Percentiles rank a stretch among this genome's conserved stretches.
phyloP scores from a whole-genome alignment of 176 grass and related monocot species.

The Chrysopogon serrulatus region DNA sequence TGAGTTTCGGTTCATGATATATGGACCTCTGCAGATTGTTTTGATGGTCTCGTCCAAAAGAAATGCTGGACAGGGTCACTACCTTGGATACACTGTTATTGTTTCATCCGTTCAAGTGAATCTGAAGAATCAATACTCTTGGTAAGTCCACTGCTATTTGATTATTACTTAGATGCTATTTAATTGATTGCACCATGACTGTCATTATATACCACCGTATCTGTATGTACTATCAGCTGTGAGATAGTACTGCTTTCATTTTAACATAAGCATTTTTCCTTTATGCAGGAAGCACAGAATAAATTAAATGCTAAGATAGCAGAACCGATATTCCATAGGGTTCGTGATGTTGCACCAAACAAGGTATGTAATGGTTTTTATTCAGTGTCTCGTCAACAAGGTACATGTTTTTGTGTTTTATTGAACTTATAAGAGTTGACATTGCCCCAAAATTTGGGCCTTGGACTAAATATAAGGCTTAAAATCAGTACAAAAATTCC shows the following conservation, averaged over 20 bases:
- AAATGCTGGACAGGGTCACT: slow-evolving; percentile 72
- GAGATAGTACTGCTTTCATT: background rate
- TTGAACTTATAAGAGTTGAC: background rate
- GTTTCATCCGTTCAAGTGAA: slow-evolving; percentile 87
- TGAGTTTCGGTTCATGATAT: slow-evolving; percentile 10
- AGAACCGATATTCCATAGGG: slow-evolving; percentile 70
- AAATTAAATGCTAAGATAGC: slow-evolving; percentile 66
- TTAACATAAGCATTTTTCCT: background rate
- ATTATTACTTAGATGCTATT: background rate
- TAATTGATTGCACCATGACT: background rate
- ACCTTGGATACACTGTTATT: slow-evolving; percentile 93
- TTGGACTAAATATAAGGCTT: background rate
- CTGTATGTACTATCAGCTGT: background rate
- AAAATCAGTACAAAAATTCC: background rate
- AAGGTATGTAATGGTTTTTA: slow-evolving; percentile 53
- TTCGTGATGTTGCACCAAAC: slow-evolving; percentile 94
- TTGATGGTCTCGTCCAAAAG: slow-evolving; percentile 64
- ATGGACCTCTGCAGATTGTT: slow-evolving; percentile 40
- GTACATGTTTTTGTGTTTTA: background rate
- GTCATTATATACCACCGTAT: slow-evolving; percentile 11
- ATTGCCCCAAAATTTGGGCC: background rate
- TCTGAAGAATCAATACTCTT: slow-evolving; percentile 64
- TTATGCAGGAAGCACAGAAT: slow-evolving; percentile 67
- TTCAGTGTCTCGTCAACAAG: background rate
- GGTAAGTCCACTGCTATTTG: slow-evolving; percentile 32